Base-by-base conservation (phyloP, 768 basidiomycete genomes). In the Suillus brevipes region DNA sequence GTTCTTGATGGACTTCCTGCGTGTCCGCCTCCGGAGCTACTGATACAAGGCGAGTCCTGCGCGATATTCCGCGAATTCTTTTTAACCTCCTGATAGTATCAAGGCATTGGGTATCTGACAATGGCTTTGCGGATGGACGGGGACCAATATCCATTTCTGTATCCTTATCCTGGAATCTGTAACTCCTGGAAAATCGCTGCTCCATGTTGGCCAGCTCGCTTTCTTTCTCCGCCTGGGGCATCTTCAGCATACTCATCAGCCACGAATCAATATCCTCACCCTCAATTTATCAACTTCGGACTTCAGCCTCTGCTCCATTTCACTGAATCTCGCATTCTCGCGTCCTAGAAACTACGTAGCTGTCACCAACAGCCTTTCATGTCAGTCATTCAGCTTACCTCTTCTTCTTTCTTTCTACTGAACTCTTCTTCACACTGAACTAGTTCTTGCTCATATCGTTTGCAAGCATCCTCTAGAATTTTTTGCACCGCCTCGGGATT, bases 61-160 rank as follows among this genome's bases (percentile, higher is more conserved):
- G 38, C 40, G 50, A 65, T 40, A 61, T 34, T 16, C 64, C 38
- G 7, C 18, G 20, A 6, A 25, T 52, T 65, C 43, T 65, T n/a
- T n/a, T n/a, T 23, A 65, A 53, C 47, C 49, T 38, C 42, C 56
- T 65, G 25, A 65, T 65, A 5, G 59, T 60, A n/a, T 65, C 36
- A 23, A 65, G 37, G 45, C n/a, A 47, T 12, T n/a, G 5, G n/a
- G 45, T 47, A 23, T 2, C 45, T 47, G n/a, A 47, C 12, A 8
- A 4, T n/a, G n/a, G 45, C n/a, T 47, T 47, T 47, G 45, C n/a
- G n/a, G 45, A 47, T 10, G 8, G 45, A n/a, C n/a, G n/a, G 18
- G 20, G 9, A 4, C 2, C 4, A 20, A 4, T 45, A 42, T 42
- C 18, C 43, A 45, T 45, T 45, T 45, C 43, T 9, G 20, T 45